phyloP scores from a whole-genome alignment of 148 eudicot species.

The Salicornia ramosissima region DNA sequence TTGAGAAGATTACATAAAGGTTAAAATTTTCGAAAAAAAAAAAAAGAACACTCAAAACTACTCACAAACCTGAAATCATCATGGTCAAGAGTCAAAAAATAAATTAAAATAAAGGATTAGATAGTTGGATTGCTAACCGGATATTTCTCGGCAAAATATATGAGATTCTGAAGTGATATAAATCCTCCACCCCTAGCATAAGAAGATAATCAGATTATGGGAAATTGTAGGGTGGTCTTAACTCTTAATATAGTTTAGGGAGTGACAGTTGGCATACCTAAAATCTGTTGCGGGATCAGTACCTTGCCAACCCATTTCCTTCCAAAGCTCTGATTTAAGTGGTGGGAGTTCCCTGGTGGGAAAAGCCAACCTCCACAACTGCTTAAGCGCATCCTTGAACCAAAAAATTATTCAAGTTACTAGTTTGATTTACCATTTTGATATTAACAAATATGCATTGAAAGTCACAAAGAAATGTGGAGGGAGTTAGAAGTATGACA shows the following conservation, averaged over 20 bases:
- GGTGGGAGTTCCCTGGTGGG: constrained; percentile 75
- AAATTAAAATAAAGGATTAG: too few relatives aligned
- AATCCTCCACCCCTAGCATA: constrained; percentile 85
- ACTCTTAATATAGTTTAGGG: constrained; percentile 1
- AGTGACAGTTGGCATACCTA: constrained; percentile 42
- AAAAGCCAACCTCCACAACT: constrained; percentile 81
- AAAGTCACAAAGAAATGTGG: background rate
- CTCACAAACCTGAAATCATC: too few relatives aligned
- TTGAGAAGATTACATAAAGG: too few relatives aligned
- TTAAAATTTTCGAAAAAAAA: too few relatives aligned
- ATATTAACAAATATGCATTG: background rate
- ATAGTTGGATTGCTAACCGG: constrained; percentile 54
- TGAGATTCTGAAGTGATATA: constrained; percentile 90
- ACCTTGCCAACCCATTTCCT: constrained; percentile 99
- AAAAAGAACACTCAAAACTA: too few relatives aligned
- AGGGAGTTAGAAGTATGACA: background rate
- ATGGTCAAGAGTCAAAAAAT: too few relatives aligned
- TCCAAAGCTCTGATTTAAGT: constrained; percentile 97
- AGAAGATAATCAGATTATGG: constrained; percentile 20
- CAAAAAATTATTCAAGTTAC: background rate
- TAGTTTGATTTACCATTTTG: background rate
- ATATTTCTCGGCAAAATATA: constrained; percentile 72
- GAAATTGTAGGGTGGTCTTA: background rate
- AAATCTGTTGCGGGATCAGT: constrained; percentile 95
- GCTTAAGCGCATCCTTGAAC: constrained; percentile 78